These are phyloP conservation scores for Microcera coccophila DNA, from an alignment of 2,329 filamentous ascomycete genomes.

Conservation along the genomic window DNA sequence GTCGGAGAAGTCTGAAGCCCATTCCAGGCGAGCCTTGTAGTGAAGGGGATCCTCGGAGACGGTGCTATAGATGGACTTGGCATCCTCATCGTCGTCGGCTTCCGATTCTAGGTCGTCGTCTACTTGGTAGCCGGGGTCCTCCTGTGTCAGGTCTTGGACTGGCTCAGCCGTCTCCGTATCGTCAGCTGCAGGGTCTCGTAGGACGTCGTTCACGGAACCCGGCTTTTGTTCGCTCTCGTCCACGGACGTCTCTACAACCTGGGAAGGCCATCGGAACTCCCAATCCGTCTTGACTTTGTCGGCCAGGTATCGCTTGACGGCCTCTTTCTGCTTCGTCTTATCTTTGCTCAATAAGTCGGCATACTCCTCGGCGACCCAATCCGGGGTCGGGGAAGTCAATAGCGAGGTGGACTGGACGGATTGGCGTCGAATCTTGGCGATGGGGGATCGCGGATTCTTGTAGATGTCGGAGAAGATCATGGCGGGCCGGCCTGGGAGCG, in stretches of 20 bases:
- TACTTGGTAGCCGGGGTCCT: conserved; percentile 34
- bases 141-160: conserved; percentile 31
- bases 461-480: conserved; percentile 61
- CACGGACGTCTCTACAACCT: conserved; percentile 11
- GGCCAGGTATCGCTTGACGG: conserved; percentile 53
- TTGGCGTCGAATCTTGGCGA: conserved; percentile 48
- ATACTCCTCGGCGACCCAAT: conserved; percentile 49
- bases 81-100: conserved; percentile 40
- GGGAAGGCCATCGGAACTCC: conserved; percentile 55
- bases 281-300: conserved; percentile 57
- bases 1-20: conserved; percentile 56
- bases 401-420: conserved; percentile 28
- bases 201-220: conserved; percentile 1
- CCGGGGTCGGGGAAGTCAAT: conserved; percentile 28
- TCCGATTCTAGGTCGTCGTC: conserved; percentile 43
- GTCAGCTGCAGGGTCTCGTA: conserved; percentile 8
- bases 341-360: conserved; percentile 59
- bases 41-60: conserved; percentile 53
- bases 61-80: conserved; percentile 53
- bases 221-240: conserved; percentile 8
- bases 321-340: conserved; percentile 60
- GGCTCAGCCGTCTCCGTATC: conserved; percentile 9
- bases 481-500: conserved; percentile 16
- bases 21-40: conserved; percentile 51
- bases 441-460: conserved; percentile 51